Percentiles rank a stretch among this genome's conserved stretches.
phyloP scores from a whole-genome alignment of 768 basidiomycete genomes.

The Pulveroboletus sp. region DNA sequence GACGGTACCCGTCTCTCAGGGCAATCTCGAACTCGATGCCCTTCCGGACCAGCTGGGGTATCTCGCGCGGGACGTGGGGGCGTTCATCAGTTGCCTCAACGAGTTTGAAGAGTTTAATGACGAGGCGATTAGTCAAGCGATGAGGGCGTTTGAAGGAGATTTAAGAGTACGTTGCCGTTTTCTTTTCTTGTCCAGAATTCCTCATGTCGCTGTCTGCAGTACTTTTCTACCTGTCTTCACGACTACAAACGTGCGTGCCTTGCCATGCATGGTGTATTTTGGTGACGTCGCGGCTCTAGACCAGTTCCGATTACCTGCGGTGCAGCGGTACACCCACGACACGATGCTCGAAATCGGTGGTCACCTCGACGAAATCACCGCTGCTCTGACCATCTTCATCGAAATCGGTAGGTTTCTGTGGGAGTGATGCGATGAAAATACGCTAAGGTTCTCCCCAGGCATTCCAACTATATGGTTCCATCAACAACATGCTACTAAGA shows the following conservation, averaged over 20 bases:
- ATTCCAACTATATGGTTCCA: constrained; percentile 51
- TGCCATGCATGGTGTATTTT: not conserved
- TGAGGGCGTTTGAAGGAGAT: constrained; percentile 45
- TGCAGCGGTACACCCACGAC: constrained; percentile 50
- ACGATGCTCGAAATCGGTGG: constrained; percentile 45
- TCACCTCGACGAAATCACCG: constrained; percentile 46
- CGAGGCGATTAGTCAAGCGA: constrained; percentile 45
- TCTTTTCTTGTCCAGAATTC: not conserved
- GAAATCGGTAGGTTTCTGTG: constrained; percentile 40
- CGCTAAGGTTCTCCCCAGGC: constrained; percentile 27
- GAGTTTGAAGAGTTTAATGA: constrained; percentile 56
- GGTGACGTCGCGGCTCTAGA: constrained; percentile 25
- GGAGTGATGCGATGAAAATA: not conserved
- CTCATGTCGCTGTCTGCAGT: constrained; percentile 28
- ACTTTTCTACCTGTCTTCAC: constrained; percentile 46
- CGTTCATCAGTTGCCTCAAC: constrained; percentile 45
- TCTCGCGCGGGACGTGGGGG: constrained; percentile 44
- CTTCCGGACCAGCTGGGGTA: constrained; percentile 43
- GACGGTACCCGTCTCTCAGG: constrained; percentile 34
- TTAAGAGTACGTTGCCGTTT: constrained; percentile 34
- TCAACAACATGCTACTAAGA: constrained; percentile 45
- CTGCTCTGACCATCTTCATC: constrained; percentile 45
- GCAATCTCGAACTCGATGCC: constrained; percentile 42
- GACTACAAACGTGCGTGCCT: constrained; percentile 40
- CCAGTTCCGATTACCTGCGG: constrained; percentile 48